Conservation (phyloP, 1,139 yeast species). For the Kurtzmaniella natalensis region DNA sequence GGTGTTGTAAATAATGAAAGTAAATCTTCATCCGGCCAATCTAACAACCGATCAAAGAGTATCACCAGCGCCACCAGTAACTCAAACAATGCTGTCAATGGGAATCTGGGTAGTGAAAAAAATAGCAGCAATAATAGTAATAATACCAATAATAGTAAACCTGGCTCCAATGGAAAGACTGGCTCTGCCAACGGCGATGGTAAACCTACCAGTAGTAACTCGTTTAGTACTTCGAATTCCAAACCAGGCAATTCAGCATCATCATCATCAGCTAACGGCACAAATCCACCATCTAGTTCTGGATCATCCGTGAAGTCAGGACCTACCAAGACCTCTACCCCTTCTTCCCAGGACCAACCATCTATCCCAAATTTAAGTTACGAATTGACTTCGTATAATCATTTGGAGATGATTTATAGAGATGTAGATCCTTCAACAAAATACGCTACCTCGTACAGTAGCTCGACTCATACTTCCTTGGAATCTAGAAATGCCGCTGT, state of each 20-base stretch:
- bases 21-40: no score
- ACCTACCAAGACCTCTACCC: not conserved
- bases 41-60: not conserved
- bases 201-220: conserved; percentile 3
- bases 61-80: not conserved
- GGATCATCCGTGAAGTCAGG: not conserved
- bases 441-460: not conserved
- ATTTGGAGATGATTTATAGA: conserved; percentile 42
- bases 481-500: conserved; percentile 16
- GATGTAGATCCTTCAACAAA: conserved; percentile 21
- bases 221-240: conserved; percentile 1
- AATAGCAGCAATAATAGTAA: conserved; percentile 7
- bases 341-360: conserved; percentile 1
- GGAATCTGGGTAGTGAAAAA: conserved; percentile 1
- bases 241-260: no score
- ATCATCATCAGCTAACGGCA: no score
- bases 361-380: conserved; percentile 20
- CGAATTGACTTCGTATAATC: conserved; percentile 44
- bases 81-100: not conserved
- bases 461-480: not conserved
- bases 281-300: no score
- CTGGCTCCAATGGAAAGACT: no score
- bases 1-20: conserved; percentile 26
- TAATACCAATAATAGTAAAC: conserved; percentile 6
- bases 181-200: conserved; percentile 8